These are phyloP conservation scores for Ustilago sp. DNA, from an alignment of 1,284 basidiomycete genomes.

Conservation along the genomic window DNA sequence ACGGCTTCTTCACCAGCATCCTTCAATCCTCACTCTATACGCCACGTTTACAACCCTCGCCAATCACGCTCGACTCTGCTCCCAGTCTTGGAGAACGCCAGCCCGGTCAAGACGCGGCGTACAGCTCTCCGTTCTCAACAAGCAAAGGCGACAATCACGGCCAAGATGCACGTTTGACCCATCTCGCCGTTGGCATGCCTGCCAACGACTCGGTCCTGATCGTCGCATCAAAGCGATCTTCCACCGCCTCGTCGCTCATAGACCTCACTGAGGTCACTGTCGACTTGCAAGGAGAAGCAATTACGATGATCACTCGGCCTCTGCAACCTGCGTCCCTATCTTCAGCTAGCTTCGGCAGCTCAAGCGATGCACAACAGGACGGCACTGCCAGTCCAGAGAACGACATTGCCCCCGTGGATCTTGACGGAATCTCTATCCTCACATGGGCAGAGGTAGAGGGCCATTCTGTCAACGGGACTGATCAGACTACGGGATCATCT, in stretches of 20 bases:
- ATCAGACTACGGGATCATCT: slow-evolving; percentile 4
- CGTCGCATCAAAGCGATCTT: slow-evolving; percentile 30
- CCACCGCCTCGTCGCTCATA: slow-evolving; percentile 15
- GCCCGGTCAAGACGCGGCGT: background rate
- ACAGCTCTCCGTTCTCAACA: slow-evolving; percentile 15
- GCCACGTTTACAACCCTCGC: slow-evolving; percentile 39
- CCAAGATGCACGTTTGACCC: slow-evolving; percentile 15
- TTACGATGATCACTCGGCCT: slow-evolving; percentile 48
- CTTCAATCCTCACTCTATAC: slow-evolving; percentile 41
- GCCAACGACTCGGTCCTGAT: slow-evolving; percentile 32
- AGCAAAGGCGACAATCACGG: background rate
- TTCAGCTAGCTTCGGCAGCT: background rate
- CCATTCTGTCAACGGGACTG: background rate
- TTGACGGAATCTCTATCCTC: slow-evolving; percentile 11
- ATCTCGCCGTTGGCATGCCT: slow-evolving; percentile 49
- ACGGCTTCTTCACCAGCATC: slow-evolving; percentile 22
- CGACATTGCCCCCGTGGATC: background rate
- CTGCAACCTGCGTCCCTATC: slow-evolving; percentile 29
- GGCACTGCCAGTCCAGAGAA: background rate
- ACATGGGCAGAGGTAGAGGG: slow-evolving; percentile 33
- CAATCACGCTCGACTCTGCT: slow-evolving; percentile 36
- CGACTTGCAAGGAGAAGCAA: slow-evolving; percentile 26
- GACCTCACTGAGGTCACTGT: slow-evolving; percentile 40
- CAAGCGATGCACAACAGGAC: background rate
- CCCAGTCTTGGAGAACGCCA: slow-evolving; percentile 8